A percentile compares a stretch with the other conserved stretches of the same genome.
phyloP scores from a whole-genome alignment of 1,139 yeast genomes.

The Hansenula anomala region DNA sequence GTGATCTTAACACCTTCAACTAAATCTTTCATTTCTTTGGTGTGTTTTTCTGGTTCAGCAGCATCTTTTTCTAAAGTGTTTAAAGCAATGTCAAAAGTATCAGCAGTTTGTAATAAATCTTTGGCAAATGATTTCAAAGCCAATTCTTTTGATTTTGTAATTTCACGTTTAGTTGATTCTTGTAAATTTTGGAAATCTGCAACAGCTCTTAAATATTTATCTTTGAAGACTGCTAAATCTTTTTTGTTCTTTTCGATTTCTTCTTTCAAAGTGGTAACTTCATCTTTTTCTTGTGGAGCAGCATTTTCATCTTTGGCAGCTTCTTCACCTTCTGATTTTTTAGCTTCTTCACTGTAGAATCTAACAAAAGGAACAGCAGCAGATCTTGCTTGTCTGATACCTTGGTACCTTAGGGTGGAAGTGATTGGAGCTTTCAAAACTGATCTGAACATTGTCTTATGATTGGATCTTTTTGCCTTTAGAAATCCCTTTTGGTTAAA shows the following conservation, averaged over 20 bases:
- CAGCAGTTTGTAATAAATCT: slow-evolving; percentile 78
- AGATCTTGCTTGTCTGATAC: slow-evolving; percentile 6
- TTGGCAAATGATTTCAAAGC: slow-evolving; percentile 86
- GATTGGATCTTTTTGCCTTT: not conserved
- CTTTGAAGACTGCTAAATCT: slow-evolving; percentile 73
- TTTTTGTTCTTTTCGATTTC: slow-evolving; percentile 63
- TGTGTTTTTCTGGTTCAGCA: slow-evolving; percentile 21
- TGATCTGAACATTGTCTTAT: slow-evolving; percentile 6
- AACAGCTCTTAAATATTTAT: slow-evolving; percentile 68
- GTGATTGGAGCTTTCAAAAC: slow-evolving; percentile 6
- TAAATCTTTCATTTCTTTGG: slow-evolving; percentile 57
- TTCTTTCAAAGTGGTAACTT: slow-evolving; percentile 31
- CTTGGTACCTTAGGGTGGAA: slow-evolving; percentile 3
- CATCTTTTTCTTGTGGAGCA: slow-evolving; percentile 17
- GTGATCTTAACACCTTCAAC: slow-evolving; percentile 86
- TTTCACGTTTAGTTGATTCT: slow-evolving; percentile 76
- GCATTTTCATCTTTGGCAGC: slow-evolving; percentile 18
- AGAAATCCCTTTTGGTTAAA: no score
- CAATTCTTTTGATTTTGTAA: slow-evolving; percentile 76
- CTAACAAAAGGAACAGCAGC: slow-evolving; percentile 8
- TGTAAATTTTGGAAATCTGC: slow-evolving; percentile 89
- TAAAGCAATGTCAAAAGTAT: slow-evolving; percentile 79
- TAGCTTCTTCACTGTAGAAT: slow-evolving; percentile 23
- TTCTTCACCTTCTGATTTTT: slow-evolving; percentile 17
- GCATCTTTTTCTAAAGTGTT: slow-evolving; percentile 54